Percentiles rank a stretch among this genome's conserved stretches.
Conservation (phyloP, 768 basidiomycete genomes). For the Hemileccinum impolitum region DNA sequence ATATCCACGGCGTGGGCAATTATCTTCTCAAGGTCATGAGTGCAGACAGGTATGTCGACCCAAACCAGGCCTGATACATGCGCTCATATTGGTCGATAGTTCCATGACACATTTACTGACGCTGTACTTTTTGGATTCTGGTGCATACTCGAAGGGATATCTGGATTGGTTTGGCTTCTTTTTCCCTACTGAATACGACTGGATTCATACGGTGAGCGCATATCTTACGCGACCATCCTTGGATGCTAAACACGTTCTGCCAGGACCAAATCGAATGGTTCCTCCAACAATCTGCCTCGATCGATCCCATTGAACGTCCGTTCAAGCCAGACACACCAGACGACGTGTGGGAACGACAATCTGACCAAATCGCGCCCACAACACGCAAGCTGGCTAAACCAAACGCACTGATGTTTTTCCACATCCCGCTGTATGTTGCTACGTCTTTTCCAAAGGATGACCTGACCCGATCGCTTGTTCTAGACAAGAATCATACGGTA, state of each 20-base stretch:
- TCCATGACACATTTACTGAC: conserved; percentile 88
- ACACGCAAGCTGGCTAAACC: conserved; percentile 75
- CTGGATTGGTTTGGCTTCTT: conserved; percentile 58
- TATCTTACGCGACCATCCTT: neutral
- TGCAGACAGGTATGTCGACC: conserved; percentile 67
- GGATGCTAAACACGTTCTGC: neutral
- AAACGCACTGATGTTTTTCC: conserved; percentile 97
- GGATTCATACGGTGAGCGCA: conserved; percentile 60
- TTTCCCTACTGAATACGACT: conserved; percentile 79
- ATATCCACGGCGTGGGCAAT: conserved; percentile 88
- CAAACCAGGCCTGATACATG: neutral
- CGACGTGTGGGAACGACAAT: conserved; percentile 60
- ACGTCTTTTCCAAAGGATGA: neutral
- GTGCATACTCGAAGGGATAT: conserved; percentile 63
- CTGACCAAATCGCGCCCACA: conserved; percentile 56
- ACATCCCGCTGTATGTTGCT: conserved; percentile 84
- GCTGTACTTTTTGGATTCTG: conserved; percentile 89
- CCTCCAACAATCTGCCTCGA: conserved; percentile 73
- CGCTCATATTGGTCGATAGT: conserved; percentile 36
- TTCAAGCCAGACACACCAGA: conserved; percentile 87
- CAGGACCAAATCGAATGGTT: conserved; percentile 88
- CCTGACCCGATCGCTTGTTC: neutral
- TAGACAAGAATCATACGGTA: conserved; percentile 72
- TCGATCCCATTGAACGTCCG: conserved; percentile 75
- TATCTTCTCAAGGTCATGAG: conserved; percentile 85